Conservation (phyloP, 257 asterid genomes). For the Lithospermum erythrorhizon region DNA sequence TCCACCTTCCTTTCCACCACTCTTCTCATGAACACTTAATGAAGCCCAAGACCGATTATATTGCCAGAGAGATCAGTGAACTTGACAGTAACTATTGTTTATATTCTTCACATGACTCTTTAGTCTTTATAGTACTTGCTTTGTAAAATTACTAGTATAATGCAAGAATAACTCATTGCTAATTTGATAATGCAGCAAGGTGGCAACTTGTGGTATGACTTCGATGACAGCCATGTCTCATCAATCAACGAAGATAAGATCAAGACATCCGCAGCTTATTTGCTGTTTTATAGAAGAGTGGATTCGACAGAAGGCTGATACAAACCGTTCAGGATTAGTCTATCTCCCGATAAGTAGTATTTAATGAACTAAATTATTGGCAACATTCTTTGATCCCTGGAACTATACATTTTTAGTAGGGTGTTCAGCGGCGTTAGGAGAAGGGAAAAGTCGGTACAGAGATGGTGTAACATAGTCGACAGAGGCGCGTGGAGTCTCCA, state of each 20-base stretch:
- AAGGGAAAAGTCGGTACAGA: no score
- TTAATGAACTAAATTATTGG: conserved; percentile 14
- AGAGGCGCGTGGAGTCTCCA: no score
- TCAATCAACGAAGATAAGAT: conserved; percentile 69
- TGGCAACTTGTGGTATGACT: conserved; percentile 76
- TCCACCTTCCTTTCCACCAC: no score
- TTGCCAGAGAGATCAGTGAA: no score
- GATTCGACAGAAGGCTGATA: conserved; percentile 30
- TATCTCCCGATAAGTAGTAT: conserved; percentile 28
- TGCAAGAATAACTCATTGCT: conserved; percentile 3
- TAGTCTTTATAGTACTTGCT: no score
- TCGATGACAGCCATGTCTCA: conserved; percentile 78
- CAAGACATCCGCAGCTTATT: conserved; percentile 84
- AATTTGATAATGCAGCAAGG: conserved; percentile 50
- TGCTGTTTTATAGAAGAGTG: conserved; percentile 70
- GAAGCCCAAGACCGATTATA: no score
- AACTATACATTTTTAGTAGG: conserved; percentile 10
- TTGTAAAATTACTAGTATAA: no score
- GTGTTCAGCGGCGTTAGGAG: conserved; percentile 6
- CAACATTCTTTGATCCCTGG: conserved; percentile 35
- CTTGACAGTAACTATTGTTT: no score
- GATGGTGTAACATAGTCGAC: no score
- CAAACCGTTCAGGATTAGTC: conserved; percentile 12
- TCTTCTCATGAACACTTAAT: no score
- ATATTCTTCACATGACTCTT: no score